Evolutionary conservation across 2,329 filamentous ascomycete genomes (phyloP).

Genomic region (Diaporthe caulivora): DNA sequence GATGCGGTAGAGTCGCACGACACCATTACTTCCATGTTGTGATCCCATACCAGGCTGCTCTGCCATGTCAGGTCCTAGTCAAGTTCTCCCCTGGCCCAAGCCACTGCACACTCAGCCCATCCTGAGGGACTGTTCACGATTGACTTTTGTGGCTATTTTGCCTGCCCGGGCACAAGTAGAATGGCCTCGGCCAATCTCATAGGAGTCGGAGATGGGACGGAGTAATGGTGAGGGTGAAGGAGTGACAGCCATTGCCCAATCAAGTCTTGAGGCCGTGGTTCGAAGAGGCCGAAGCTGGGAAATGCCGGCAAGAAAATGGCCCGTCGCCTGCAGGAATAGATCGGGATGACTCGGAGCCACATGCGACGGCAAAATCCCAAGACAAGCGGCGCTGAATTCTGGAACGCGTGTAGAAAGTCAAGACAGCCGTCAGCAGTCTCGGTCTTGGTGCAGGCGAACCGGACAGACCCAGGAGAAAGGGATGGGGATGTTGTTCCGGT

Average conservation of each 20-base stretch:
- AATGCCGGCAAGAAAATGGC: slow-evolving; percentile 8
- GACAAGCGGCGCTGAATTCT: background rate
- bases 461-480: background rate
- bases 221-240: background rate
- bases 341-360: slow-evolving; percentile 22
- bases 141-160: background rate
- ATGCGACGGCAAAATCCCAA: slow-evolving; percentile 20
- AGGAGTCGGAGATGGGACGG: slow-evolving; percentile 9
- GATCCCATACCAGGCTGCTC: background rate
- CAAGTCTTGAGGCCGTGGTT: background rate
- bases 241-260: slow-evolving; percentile 23
- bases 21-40: slow-evolving; percentile 6
- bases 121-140: background rate
- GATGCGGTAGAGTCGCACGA: background rate
- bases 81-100: slow-evolving; percentile 12
- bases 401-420: slow-evolving; percentile 10
- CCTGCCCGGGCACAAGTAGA: slow-evolving; percentile 2
- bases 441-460: background rate
- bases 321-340: slow-evolving; percentile 4
- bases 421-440: background rate
- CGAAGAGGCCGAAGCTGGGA: slow-evolving; percentile 21
- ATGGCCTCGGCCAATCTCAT: background rate
- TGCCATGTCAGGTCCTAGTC: slow-evolving; percentile 21
- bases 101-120: background rate
- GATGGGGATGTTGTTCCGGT: background rate